Evolutionary conservation across 2,329 filamentous ascomycete genomes (phyloP).

Genomic region (Scedosporium dehoogii): DNA sequence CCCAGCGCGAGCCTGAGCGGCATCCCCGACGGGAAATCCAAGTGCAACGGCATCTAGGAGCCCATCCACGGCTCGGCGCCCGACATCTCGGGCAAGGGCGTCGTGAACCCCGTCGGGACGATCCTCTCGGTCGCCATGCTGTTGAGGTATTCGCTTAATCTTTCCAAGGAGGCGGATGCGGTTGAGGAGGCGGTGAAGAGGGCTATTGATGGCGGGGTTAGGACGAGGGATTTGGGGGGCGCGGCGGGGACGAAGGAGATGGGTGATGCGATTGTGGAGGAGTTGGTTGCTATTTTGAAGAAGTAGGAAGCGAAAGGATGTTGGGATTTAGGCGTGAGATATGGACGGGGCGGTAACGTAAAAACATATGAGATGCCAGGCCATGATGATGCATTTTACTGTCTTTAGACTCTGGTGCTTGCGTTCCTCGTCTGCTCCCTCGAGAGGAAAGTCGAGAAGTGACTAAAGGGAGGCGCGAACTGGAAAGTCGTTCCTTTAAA

Average conservation of each 20-base stretch:
- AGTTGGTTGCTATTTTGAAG: constrained; percentile 61
- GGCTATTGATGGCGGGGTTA: constrained; percentile 68
- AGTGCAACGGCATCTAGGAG: constrained; percentile 93
- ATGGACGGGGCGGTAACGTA: not conserved
- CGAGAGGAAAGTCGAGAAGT: no score
- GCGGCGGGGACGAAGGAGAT: constrained; percentile 59
- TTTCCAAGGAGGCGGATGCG: constrained; percentile 64
- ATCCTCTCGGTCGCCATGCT: constrained; percentile 93
- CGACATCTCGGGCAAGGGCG: constrained; percentile 83
- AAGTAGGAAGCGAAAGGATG: no score
- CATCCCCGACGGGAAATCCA: constrained; percentile 73
- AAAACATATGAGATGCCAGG: constrained; percentile 1
- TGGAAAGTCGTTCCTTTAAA: no score
- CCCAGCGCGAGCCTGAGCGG: constrained; percentile 81
- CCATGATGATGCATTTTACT: not conserved
- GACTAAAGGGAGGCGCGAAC: no score
- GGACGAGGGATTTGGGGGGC: constrained; percentile 81
- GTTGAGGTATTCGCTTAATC: constrained; percentile 81
- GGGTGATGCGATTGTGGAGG: constrained; percentile 65
- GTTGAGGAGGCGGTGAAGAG: constrained; percentile 74
- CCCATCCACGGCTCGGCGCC: constrained; percentile 91
- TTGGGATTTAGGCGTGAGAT: not conserved
- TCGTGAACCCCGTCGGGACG: constrained; percentile 77
- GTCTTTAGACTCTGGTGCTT: not conserved
- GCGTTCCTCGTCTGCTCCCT: no score